phyloP scores from a whole-genome alignment of 2,329 filamentous ascomycete species.

The Ilyonectria mors-panacis region DNA sequence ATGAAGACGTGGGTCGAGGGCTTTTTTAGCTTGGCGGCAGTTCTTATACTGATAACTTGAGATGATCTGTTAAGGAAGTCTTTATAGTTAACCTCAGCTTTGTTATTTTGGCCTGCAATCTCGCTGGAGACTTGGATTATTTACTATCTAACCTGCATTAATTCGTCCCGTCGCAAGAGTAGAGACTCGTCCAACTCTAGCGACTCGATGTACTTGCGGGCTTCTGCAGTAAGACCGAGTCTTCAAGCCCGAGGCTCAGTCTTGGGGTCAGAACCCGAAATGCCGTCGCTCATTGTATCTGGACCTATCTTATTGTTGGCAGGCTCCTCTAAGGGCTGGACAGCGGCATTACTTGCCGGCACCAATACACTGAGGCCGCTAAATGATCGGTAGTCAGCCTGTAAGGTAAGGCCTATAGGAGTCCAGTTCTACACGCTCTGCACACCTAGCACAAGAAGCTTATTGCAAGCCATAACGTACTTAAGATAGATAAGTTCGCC shows the following conservation, averaged over 20 bases:
- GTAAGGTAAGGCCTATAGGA: constrained; percentile 3
- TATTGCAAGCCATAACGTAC: constrained; percentile 38
- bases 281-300: not conserved
- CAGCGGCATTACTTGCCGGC: constrained; percentile 32
- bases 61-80: constrained; percentile 32
- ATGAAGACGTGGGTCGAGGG: constrained; percentile 32
- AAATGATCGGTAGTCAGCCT: not conserved
- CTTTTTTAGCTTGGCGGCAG: constrained; percentile 11
- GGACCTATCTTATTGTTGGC: not conserved
- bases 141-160: constrained; percentile 36
- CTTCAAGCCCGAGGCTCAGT: not conserved
- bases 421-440: constrained; percentile 34
- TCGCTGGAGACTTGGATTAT: constrained; percentile 35
- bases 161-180: constrained; percentile 24
- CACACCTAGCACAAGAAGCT: constrained; percentile 32
- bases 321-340: constrained; percentile 25
- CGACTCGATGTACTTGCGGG: constrained; percentile 32
- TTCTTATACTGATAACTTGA: constrained; percentile 19
- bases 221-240: constrained; percentile 28
- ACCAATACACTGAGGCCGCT: constrained; percentile 33
- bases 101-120: constrained; percentile 11
- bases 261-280: not conserved
- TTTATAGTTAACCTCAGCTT: constrained; percentile 19
- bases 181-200: constrained; percentile 28
- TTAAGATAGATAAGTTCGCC: constrained; percentile 27